Evolutionary conservation across 495 filamentous ascomycete genomes (phyloP), one percentile per base, ranked within the genome.

Genomic region (Penicillium simplicissimum): DNA sequence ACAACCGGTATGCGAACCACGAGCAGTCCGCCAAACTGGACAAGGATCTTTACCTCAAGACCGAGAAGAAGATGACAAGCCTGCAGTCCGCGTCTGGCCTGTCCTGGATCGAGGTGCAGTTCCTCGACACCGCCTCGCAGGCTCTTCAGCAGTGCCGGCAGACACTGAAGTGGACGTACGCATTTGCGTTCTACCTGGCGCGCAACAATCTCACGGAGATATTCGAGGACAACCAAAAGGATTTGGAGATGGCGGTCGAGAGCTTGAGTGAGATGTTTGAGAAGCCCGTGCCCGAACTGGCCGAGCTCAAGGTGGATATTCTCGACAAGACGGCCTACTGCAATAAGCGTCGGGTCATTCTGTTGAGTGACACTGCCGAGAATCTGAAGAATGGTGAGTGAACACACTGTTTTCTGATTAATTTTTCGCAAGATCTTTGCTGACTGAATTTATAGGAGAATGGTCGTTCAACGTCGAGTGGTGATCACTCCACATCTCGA

Each of bases 81-180:
- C 83, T 98, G 13, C 96, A 98, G 76, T 90, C 88, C 48, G 85
- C 90, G 35, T 97, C 94, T 0, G 92, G 92, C 59, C 92, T 98
- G 85, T 96, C 92, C 0, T 98, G 95, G 95, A 98, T 98, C 58
- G 95, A 98, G 71, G 95, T 98, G 15, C 95, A 98, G 69, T 98
- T 97, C 72, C 82, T 98, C 3, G 89, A 96, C 62, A 87, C 90
- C 5, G 96, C 95, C 3, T 97, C 94, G 4, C 92, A 96, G 73
- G 90, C 93, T 8, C 84, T 98, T 23, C 95, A 98, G 76, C 92
- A 92, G 43, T 98, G 95, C 74, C 89, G 95, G 0, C 94, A 97
- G 77, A 98, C 93, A 0, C 81, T 98, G 40, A 98, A 98, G 79
- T 98, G 95, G 95, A 98, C 95, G 0, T 98, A 98, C 70, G 96